These are phyloP conservation scores for Plasmodium cynomolgi DNA, from an alignment of 169 alveolate species.

Conservation along the genomic window DNA sequence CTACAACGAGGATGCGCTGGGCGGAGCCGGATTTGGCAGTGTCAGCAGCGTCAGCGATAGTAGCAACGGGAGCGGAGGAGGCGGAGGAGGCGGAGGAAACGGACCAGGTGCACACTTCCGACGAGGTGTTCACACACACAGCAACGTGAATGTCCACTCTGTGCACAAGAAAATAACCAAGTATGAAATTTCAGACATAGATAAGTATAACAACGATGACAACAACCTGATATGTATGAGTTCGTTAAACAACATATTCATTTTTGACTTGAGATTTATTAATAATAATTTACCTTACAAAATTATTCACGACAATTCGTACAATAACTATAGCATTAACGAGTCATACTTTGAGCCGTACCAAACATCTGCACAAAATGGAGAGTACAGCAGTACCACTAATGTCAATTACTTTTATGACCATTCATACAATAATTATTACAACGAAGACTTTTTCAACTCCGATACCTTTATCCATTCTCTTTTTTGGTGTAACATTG, in stretches of 20 bases:
- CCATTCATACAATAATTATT: constrained; percentile 49
- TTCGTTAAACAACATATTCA: constrained; percentile 41
- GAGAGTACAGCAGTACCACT: constrained; percentile 10
- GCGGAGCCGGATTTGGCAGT: neutral
- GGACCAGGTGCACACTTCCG: neutral
- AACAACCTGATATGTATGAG: constrained; percentile 52
- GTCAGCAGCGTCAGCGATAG: neutral
- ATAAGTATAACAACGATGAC: constrained; percentile 47
- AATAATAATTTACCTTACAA: constrained; percentile 56
- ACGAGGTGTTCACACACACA: neutral
- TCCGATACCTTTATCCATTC: constrained; percentile 60
- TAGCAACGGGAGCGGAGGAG: neutral
- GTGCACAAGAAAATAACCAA: constrained; percentile 55
- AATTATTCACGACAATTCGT: constrained; percentile 58
- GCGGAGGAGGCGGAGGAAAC: neutral
- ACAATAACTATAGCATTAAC: constrained; percentile 19
- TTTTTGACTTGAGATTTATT: constrained; percentile 42
- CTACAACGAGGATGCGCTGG: neutral
- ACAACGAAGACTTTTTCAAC: constrained; percentile 42
- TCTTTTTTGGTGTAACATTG: constrained; percentile 60
- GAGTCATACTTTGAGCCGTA: constrained; percentile 47
- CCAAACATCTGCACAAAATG: constrained; percentile 28
- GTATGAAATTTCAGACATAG: constrained; percentile 65
- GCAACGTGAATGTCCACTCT: constrained; percentile 24
- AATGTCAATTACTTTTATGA: constrained; percentile 57